Conservation (phyloP, 805 yeast species). For the Saccharomycopsis sp. region DNA sequence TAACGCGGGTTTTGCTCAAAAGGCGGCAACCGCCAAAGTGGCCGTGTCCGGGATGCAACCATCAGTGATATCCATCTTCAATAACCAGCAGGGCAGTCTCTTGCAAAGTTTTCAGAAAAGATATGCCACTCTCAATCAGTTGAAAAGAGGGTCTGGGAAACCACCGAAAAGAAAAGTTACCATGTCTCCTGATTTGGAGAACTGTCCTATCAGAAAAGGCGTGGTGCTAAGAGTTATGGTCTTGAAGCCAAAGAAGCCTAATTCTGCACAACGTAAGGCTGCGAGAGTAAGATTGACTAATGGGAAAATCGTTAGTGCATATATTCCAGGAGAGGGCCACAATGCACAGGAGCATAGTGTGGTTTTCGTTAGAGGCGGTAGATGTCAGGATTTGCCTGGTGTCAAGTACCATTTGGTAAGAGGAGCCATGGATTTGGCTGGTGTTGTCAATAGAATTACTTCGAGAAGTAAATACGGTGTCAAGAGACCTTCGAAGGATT, state of each 20-base stretch:
- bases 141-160: slow-evolving; percentile 57
- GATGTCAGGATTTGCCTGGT: slow-evolving; percentile 98
- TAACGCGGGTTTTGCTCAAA: not conserved
- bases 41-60: not conserved
- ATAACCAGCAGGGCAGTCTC: not conserved
- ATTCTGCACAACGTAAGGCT: slow-evolving; percentile 96
- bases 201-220: slow-evolving; percentile 85
- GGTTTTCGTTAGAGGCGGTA: slow-evolving; percentile 95
- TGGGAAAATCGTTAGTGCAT: slow-evolving; percentile 84
- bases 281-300: slow-evolving; percentile 89
- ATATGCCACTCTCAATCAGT: slow-evolving; percentile 70
- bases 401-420: slow-evolving; percentile 90
- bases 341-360: slow-evolving; percentile 97
- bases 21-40: not conserved
- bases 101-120: slow-evolving; percentile 19
- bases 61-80: slow-evolving; percentile 2
- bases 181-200: slow-evolving; percentile 75
- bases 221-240: slow-evolving; percentile 92
- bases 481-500: slow-evolving; percentile 62
- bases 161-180: slow-evolving; percentile 42
- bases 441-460: slow-evolving; percentile 87
- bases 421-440: slow-evolving; percentile 89
- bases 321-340: slow-evolving; percentile 98
- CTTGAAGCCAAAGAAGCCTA: slow-evolving; percentile 95
- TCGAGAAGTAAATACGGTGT: slow-evolving; percentile 93